phyloP scores from a whole-genome alignment of 345 rosid species.

The Salix udensis region DNA sequence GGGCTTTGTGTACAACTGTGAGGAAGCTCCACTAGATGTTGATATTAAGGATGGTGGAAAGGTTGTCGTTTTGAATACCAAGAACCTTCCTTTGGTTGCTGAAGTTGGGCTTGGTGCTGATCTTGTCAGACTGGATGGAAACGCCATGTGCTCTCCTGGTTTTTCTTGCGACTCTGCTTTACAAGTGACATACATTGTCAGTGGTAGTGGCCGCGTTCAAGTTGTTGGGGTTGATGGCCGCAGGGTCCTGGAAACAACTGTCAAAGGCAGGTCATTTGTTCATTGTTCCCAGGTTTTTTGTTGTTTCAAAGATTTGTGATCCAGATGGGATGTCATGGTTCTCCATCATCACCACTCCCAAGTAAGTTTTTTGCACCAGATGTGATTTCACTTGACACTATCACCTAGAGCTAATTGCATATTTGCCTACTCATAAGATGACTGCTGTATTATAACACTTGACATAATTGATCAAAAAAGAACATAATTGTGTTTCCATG shows the following conservation, averaged over 20 bases:
- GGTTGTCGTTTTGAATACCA: slow-evolving; percentile 76
- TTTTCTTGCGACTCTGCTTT: slow-evolving; percentile 88
- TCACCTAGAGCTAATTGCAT: slow-evolving; percentile 30
- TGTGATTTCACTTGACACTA: too few species aligned
- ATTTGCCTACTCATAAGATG: too few species aligned
- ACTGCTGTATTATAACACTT: too few species aligned
- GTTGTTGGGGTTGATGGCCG: slow-evolving; percentile 69
- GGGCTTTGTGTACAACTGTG: slow-evolving; percentile 67
- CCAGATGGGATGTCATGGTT: slow-evolving; percentile 84
- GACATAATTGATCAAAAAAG: too few species aligned
- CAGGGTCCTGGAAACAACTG: slow-evolving; percentile 64
- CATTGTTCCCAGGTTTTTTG: slow-evolving; percentile 86
- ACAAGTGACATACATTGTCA: slow-evolving; percentile 74
- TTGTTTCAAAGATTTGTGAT: slow-evolving; percentile 77
- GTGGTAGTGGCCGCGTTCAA: slow-evolving; percentile 76
- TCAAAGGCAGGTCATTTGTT: slow-evolving; percentile 69
- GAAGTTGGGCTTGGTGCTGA: slow-evolving; percentile 89
- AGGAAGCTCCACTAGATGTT: slow-evolving; percentile 81
- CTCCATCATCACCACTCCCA: slow-evolving; percentile 83
- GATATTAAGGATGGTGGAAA: slow-evolving; percentile 74
- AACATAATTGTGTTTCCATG: too few species aligned
- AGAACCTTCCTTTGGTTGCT: slow-evolving; percentile 80
- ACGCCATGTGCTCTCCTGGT: slow-evolving; percentile 96
- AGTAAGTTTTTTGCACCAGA: slow-evolving; percentile 69
- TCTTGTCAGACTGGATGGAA: slow-evolving; percentile 67